Percentiles rank a stretch among this genome's conserved stretches.
These are phyloP conservation scores for Butyriboletus pseudospeciosus DNA, from an alignment of 1,284 basidiomycete species.

Conservation along the genomic window DNA sequence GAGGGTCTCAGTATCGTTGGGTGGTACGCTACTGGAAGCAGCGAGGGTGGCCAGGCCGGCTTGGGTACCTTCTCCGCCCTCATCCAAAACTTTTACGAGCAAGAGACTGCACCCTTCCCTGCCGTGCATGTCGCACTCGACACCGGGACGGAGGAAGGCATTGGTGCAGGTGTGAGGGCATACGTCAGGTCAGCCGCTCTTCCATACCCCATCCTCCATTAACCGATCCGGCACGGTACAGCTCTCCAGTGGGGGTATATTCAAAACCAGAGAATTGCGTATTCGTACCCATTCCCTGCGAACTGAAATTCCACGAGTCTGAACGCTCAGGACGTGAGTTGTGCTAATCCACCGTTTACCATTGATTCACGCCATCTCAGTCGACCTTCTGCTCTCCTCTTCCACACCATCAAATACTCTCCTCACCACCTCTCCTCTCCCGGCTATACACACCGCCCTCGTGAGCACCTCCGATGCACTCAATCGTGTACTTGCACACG, in stretches of 20 bases:
- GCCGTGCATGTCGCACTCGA: constrained; percentile 94
- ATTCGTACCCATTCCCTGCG: constrained; percentile 83
- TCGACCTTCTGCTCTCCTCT: constrained; percentile 69
- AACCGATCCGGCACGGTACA: constrained; percentile 30
- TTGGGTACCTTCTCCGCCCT: constrained; percentile 96
- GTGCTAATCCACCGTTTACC: neutral
- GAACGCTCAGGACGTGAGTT: constrained; percentile 82
- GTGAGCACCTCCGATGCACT: constrained; percentile 57
- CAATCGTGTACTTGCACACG: constrained; percentile 83
- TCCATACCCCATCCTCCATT: neutral
- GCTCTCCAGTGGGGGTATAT: constrained; percentile 78
- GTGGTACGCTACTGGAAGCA: constrained; percentile 58
- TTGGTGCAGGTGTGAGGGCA: constrained; percentile 80
- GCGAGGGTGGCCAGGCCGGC: constrained; percentile 46
- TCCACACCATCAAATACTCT: constrained; percentile 16
- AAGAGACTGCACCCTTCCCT: constrained; percentile 84
- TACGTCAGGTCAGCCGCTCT: constrained; percentile 67
- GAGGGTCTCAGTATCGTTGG: constrained; percentile 76
- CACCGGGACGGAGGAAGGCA: constrained; percentile 70
- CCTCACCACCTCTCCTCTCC: constrained; percentile 21
- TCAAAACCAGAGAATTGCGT: constrained; percentile 90
- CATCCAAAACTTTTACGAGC: constrained; percentile 97
- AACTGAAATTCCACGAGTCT: constrained; percentile 74
- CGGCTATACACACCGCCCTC: constrained; percentile 29
- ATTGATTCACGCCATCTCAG: constrained; percentile 37